Conservation (phyloP, 2,329 filamentous ascomycete genomes). For the Thelonectria discophora region DNA sequence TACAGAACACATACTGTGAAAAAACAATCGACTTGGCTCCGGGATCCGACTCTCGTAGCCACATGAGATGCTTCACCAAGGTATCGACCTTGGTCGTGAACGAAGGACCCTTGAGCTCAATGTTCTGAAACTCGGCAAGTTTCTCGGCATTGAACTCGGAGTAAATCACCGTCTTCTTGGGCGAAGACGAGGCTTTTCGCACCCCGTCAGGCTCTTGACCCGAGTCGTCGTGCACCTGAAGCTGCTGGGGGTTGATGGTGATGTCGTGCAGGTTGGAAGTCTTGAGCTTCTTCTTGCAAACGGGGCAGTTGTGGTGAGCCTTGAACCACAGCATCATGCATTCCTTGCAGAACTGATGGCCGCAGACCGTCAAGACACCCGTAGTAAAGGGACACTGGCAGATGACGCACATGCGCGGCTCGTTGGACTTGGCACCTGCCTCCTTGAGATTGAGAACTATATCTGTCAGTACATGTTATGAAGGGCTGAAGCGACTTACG, state of each 20-base stretch:
- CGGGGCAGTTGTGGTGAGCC: constrained; percentile 78
- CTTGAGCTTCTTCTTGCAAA: constrained; percentile 78
- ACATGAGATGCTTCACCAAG: constrained; percentile 80
- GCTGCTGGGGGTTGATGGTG: constrained; percentile 78
- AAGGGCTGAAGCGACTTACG: constrained; percentile 49
- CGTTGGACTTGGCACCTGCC: constrained; percentile 68
- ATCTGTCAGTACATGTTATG: constrained; percentile 17
- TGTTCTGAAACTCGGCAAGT: constrained; percentile 81
- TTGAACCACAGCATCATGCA: constrained; percentile 85
- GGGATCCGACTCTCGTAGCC: constrained; percentile 84
- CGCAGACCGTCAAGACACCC: constrained; percentile 87
- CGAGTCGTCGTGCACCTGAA: constrained; percentile 65
- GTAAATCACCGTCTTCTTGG: constrained; percentile 70
- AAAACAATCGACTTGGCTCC: constrained; percentile 94
- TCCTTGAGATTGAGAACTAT: constrained; percentile 63
- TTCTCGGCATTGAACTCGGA: constrained; percentile 75
- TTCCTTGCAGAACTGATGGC: constrained; percentile 90
- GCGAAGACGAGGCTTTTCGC: constrained; percentile 29
- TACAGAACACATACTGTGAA: constrained; percentile 67
- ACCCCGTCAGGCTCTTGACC: constrained; percentile 22
- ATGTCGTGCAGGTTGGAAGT: constrained; percentile 82
- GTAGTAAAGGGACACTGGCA: constrained; percentile 79
- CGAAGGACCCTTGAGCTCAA: constrained; percentile 76
- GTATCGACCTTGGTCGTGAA: constrained; percentile 94
- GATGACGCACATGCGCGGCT: constrained; percentile 81